Base-by-base conservation (phyloP, 176 grass and related monocot species). In the Poa annua region DNA sequence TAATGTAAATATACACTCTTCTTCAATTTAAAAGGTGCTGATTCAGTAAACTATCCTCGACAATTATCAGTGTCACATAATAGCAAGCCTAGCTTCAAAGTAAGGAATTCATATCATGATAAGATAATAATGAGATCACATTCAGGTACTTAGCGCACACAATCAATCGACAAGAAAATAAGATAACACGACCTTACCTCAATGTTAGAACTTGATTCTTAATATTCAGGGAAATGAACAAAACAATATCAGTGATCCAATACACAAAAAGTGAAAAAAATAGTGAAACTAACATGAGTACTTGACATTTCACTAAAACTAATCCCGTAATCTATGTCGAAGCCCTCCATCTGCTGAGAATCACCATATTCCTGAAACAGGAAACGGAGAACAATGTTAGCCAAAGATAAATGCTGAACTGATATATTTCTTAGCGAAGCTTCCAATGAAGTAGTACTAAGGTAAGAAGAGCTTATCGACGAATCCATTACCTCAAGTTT, bases 171-270 rank as follows among this genome's bases (percentile, higher is more conserved):
- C 22, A 6, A 48, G 68, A 3, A 26, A 32, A 33, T 65, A 38
- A 7, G 17, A n/a, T n/a, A n/a, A n/a, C n/a, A n/a, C n/a, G n/a
- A n/a, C n/a, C n/a, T n/a, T n/a, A n/a, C n/a, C n/a, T n/a, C n/a
- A n/a, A n/a, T n/a, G 96, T 95, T 81, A 98, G 85, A 88, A 95
- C 90, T 55, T 98, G 92, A 78, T 95, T 93, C 92, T 98, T 83
- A 67, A 93, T n/a, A 63, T 53, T 55, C 56, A 56, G 11, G 21
- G 54, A 85, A 71, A 81, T 77, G 14, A 29, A 82, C 5, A 14
- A 52, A 49, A 64, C 0, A 59, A 32, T n/a, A 1, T 85, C 32
- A 79, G 21, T 55, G 78, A 75, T 79, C 0, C 62, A 63, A 88
- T 65, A 59, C 25, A 79, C 52, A 75, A 81, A 53, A 5, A 69